Conservation (phyloP, 805 yeast species). For the Schwanniomyces occidentalis region DNA sequence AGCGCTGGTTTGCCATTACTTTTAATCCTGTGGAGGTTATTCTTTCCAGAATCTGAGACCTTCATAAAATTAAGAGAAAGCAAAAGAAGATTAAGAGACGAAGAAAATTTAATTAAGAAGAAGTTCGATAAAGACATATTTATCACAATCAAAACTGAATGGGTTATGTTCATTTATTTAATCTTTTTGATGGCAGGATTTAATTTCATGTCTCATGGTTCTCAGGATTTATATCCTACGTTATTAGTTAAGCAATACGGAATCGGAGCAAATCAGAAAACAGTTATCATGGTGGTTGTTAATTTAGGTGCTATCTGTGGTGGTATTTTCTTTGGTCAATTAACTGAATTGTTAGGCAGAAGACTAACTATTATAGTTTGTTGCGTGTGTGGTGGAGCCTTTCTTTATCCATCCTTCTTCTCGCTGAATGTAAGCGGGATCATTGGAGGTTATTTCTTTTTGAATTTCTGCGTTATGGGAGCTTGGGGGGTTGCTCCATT, state of each 20-base stretch:
- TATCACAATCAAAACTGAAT: slow-evolving; percentile 41
- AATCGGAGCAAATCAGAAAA: slow-evolving; percentile 30
- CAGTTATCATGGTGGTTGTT: slow-evolving; percentile 39
- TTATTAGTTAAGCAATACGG: slow-evolving; percentile 33
- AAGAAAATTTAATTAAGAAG: slow-evolving; percentile 2
- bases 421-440: slow-evolving; percentile 39
- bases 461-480: slow-evolving; percentile 65
- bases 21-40: slow-evolving; percentile 33
- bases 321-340: slow-evolving; percentile 47
- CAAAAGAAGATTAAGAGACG: slow-evolving; percentile 6
- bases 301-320: slow-evolving; percentile 43
- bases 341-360: slow-evolving; percentile 37
- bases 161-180: slow-evolving; percentile 60
- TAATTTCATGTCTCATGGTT: slow-evolving; percentile 72
- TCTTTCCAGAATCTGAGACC: slow-evolving; percentile 47
- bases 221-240: slow-evolving; percentile 66
- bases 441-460: slow-evolving; percentile 59
- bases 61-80: slow-evolving; percentile 36
- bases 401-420: slow-evolving; percentile 40
- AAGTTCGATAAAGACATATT: slow-evolving; percentile 7
- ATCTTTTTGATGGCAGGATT: slow-evolving; percentile 63
- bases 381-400: slow-evolving; percentile 34
- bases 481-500: slow-evolving; percentile 69
- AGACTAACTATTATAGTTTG: slow-evolving; percentile 33
- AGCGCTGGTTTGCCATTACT: slow-evolving; percentile 54